Percentiles rank a stretch among this genome's conserved stretches.
phyloP scores from a whole-genome alignment of 164 flowering plant species.

The Akebia trifoliata region DNA sequence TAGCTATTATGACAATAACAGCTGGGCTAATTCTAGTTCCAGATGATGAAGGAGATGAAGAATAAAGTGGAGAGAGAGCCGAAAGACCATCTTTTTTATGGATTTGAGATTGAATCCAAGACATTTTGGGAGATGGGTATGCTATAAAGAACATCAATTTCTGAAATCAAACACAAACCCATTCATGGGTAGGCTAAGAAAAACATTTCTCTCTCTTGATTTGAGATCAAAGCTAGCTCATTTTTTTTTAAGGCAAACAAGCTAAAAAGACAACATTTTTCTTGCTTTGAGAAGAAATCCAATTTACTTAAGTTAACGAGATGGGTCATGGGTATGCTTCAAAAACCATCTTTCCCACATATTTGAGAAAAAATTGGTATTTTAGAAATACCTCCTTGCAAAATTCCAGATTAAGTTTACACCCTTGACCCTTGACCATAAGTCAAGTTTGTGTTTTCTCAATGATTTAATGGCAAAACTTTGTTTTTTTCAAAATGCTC shows the following conservation, averaged over 20 bases:
- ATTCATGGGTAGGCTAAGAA: neutral
- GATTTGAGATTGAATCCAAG: slow-evolving; percentile 1
- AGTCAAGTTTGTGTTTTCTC: too few species aligned
- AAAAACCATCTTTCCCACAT: neutral
- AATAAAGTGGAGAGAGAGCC: slow-evolving; percentile 17
- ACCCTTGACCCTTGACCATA: too few species aligned
- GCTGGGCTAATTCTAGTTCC: slow-evolving; percentile 48
- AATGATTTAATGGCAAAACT: too few species aligned
- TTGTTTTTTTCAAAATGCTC: too few species aligned
- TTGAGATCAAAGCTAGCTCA: slow-evolving; percentile 4
- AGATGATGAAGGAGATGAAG: slow-evolving; percentile 30
- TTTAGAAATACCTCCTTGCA: too few species aligned
- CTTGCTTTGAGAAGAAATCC: slow-evolving; percentile 1
- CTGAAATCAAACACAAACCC: slow-evolving; percentile 3
- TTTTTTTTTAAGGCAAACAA: neutral
- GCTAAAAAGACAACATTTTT: slow-evolving; percentile 4
- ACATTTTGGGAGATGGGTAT: slow-evolving; percentile 4
- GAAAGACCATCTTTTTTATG: slow-evolving; percentile 1
- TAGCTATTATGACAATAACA: slow-evolving; percentile 46
- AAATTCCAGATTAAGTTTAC: too few species aligned
- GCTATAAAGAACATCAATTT: neutral
- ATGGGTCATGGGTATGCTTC: too few species aligned
- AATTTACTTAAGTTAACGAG: slow-evolving; percentile 4
- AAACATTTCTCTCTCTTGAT: slow-evolving; percentile 2
- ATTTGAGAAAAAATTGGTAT: slow-evolving; percentile 12